Percentiles rank a stretch among this genome's conserved stretches.
These are phyloP conservation scores for Trichoderma guizhouense DNA, from an alignment of 2,329 filamentous ascomycete genomes.

Conservation along the genomic window DNA sequence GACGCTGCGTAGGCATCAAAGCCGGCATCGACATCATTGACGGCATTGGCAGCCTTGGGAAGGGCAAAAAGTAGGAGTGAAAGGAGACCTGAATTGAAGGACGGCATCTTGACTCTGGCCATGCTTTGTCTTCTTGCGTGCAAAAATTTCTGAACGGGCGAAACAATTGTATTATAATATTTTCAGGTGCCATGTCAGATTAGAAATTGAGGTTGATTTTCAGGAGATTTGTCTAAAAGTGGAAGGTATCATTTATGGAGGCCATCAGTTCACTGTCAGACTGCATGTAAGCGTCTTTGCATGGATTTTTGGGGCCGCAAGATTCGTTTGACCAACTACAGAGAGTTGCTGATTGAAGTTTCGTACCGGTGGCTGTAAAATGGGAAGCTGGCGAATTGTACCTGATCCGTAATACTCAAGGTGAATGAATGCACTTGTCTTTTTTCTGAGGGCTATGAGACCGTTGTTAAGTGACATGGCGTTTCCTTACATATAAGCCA, in stretches of 20 bases:
- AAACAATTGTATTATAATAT: background rate
- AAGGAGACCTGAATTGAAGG: background rate
- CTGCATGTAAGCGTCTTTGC: background rate
- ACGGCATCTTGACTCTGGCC: background rate
- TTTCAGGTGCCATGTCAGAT: background rate
- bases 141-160: background rate
- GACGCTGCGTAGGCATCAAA: conserved; percentile 17
- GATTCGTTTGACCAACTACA: background rate
- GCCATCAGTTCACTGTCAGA: background rate
- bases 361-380: background rate
- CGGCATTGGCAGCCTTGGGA: background rate
- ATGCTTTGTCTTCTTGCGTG: background rate
- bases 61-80: background rate
- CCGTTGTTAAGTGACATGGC: background rate
- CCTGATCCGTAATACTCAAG: background rate
- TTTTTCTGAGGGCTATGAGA: background rate
- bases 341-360: background rate
- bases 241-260: background rate
- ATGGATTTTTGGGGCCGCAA: background rate
- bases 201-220: background rate
- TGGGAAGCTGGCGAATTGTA: background rate
- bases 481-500: background rate
- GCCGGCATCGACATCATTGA: conserved; percentile 16
- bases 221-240: background rate
- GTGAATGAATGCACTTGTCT: background rate